These are phyloP conservation scores for Ganoderma lingzhi DNA, from an alignment of 1,284 basidiomycete genomes.

Conservation along the genomic window DNA sequence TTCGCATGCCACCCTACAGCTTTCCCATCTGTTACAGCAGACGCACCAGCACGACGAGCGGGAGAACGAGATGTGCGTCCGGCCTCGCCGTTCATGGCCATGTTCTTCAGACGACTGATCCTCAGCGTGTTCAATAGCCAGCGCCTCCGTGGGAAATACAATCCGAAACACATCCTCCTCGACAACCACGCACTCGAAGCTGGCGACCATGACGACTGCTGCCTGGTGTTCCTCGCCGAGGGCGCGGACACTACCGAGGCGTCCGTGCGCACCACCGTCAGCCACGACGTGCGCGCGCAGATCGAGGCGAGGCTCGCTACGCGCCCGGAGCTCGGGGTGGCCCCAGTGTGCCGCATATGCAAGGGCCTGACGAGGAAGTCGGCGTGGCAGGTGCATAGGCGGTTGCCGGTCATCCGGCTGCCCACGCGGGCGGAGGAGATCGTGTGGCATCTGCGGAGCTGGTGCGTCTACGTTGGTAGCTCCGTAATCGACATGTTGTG, in stretches of 20 bases:
- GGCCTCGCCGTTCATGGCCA: background rate
- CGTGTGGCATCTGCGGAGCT: background rate
- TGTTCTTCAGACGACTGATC: background rate
- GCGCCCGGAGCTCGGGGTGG: background rate
- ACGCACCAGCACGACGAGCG: background rate
- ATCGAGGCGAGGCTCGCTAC: background rate
- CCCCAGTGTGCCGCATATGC: background rate
- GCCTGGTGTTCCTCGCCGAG: constrained; percentile 16
- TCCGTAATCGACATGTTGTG: background rate
- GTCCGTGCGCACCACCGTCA: background rate
- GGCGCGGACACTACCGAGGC: constrained; percentile 6
- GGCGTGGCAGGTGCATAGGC: background rate
- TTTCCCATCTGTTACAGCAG: background rate
- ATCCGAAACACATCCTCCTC: constrained; percentile 4
- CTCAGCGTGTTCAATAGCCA: background rate
- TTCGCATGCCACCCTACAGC: background rate
- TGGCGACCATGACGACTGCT: background rate
- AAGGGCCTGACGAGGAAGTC: background rate
- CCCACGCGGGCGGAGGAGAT: background rate
- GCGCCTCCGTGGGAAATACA: background rate
- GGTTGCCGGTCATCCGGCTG: background rate
- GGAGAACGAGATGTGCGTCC: background rate
- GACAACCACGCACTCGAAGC: background rate
- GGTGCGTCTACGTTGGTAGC: background rate
- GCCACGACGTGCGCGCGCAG: background rate